phyloP scores from a whole-genome alignment of 768 basidiomycete species.

The Trametes maxima region DNA sequence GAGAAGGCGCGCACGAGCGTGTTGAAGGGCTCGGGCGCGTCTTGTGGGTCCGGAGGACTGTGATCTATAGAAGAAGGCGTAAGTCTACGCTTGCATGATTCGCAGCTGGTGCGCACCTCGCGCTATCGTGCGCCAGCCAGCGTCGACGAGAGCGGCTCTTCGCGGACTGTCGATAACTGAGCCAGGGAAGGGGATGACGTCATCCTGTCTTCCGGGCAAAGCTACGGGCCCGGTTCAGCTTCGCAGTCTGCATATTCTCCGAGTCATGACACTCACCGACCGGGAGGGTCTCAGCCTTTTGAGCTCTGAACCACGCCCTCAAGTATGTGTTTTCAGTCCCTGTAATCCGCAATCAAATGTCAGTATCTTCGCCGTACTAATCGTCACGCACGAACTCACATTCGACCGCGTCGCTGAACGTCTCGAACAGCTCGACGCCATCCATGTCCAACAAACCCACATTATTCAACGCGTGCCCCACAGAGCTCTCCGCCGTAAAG shows the following conservation, averaged over 20 bases:
- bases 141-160: constrained; percentile 65
- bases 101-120: constrained; percentile 42
- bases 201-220: constrained; percentile 60
- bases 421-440: constrained; percentile 79
- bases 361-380: neutral
- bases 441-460: constrained; percentile 80
- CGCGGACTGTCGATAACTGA: constrained; percentile 62
- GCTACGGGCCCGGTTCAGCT: constrained; percentile 34
- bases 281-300: constrained; percentile 53
- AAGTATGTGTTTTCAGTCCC: constrained; percentile 97
- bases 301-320: constrained; percentile 72
- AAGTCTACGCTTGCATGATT: neutral
- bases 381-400: constrained; percentile 52
- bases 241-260: neutral
- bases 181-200: constrained; percentile 48
- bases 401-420: constrained; percentile 90
- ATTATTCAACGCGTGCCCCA: constrained; percentile 72
- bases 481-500: constrained; percentile 57
- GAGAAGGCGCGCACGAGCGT: constrained; percentile 82
- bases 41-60: constrained; percentile 15
- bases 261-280: constrained; percentile 42
- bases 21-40: constrained; percentile 63
- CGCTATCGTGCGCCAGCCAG: constrained; percentile 71
- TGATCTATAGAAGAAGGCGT: constrained; percentile 18
- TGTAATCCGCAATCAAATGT: constrained; percentile 37